These are phyloP conservation scores for Pilatotrama ljubarskyi DNA, from an alignment of 768 basidiomycete genomes.

Conservation along the genomic window DNA sequence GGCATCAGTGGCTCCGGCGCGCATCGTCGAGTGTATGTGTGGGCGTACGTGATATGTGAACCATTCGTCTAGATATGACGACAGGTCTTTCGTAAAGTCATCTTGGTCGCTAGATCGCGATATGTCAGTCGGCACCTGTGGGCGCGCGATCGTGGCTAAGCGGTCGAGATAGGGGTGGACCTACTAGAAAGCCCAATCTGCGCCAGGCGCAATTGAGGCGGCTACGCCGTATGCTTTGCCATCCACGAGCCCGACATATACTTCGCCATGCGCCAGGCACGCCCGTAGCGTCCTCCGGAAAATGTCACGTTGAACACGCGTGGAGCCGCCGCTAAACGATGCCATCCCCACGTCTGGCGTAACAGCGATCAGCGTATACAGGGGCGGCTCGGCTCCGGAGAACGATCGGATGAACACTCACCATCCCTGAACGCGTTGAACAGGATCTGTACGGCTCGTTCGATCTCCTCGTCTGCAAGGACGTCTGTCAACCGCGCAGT, in stretches of 20 bases:
- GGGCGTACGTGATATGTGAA: constrained; percentile 19
- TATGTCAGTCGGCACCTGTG: neutral
- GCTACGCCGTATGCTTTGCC: constrained; percentile 13
- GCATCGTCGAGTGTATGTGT: too few relatives aligned
- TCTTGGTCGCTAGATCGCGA: constrained; percentile 6
- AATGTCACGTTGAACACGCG: constrained; percentile 7
- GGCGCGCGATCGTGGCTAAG: neutral
- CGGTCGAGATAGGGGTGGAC: neutral
- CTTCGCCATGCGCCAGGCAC: constrained; percentile 8
- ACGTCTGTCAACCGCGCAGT: neutral
- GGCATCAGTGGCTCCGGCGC: neutral
- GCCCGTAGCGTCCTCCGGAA: constrained; percentile 11
- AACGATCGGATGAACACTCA: neutral
- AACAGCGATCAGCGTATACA: neutral
- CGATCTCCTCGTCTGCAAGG: constrained; percentile 22
- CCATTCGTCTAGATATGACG: constrained; percentile 19
- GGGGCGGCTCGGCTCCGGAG: neutral
- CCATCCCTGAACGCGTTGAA: constrained; percentile 22
- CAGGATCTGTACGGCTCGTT: constrained; percentile 22
- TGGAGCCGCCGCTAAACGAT: constrained; percentile 15
- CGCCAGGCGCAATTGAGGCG: constrained; percentile 8
- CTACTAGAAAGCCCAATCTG: constrained; percentile 22
- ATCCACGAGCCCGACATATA: constrained; percentile 12
- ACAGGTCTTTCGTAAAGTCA: constrained; percentile 14
- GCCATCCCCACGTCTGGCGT: constrained; percentile 17